A percentile compares a stretch with the other conserved stretches of the same genome.
phyloP scores from a whole-genome alignment of 2,329 filamentous ascomycete genomes.

The Balansia obtecta region DNA sequence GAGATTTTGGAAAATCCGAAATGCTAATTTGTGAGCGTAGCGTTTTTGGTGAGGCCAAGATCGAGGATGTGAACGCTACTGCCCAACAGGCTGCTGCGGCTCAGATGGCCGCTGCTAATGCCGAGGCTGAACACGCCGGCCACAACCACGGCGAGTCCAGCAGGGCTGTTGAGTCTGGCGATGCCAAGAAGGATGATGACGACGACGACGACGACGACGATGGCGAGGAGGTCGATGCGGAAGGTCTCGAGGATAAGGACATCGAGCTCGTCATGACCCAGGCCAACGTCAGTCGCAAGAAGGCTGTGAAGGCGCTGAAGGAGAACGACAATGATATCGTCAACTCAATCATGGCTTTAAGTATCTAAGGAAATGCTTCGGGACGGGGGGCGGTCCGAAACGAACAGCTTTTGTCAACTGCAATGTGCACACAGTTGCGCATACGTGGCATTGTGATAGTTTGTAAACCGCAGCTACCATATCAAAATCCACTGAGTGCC shows the following conservation, averaged over 20 bases:
- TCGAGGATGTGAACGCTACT: constrained; percentile 98
- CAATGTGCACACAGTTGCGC: constrained; percentile 13
- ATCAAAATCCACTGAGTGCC: not conserved
- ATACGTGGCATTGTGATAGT: constrained; percentile 19
- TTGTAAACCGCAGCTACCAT: constrained; percentile 9
- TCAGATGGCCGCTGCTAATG: constrained; percentile 67
- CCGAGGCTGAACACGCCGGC: constrained; percentile 54
- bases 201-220: constrained; percentile 81
- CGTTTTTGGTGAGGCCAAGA: constrained; percentile 99
- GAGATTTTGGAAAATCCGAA: not conserved
- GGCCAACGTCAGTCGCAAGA: constrained; percentile 91
- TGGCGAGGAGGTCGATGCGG: constrained; percentile 88
- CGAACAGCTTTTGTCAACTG: constrained; percentile 4
- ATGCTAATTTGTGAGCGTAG: constrained; percentile 30
- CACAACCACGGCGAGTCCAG: constrained; percentile 60
- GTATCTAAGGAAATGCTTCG: constrained; percentile 43
- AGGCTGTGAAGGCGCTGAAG: constrained; percentile 95
- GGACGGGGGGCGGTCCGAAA: constrained; percentile 3
- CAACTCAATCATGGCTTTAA: constrained; percentile 99
- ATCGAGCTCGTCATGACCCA: constrained; percentile 99
- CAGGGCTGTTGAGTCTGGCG: constrained; percentile 48
- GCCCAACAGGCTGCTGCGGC: constrained; percentile 83
- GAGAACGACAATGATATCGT: constrained; percentile 99
- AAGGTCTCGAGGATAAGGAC: constrained; percentile 94
- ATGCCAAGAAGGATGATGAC: constrained; percentile 66